Evolutionary conservation across 1,139 yeast species (phyloP).

Genomic region (Kodamaea sp.): DNA sequence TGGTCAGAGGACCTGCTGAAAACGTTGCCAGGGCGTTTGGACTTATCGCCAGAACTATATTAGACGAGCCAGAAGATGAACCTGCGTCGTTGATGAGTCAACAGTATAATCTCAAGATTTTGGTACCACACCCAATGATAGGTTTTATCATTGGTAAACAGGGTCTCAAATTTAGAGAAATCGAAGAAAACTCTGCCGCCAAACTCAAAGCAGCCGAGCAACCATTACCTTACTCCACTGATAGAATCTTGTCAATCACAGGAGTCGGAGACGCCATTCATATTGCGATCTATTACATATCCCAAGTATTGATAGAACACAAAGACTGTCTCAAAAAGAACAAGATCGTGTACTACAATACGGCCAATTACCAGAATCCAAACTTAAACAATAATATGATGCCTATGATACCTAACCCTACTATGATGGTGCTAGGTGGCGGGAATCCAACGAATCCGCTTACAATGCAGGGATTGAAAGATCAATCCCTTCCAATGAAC

Average conservation of each 20-base stretch:
- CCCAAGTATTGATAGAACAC: conserved; percentile 65
- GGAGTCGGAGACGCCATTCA: conserved; percentile 91
- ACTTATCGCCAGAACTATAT: conserved; percentile 63
- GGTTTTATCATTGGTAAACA: conserved; percentile 83
- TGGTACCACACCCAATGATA: conserved; percentile 80
- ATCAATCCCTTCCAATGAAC: conserved; percentile 15
- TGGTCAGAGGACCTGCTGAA: conserved; percentile 76
- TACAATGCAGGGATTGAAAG: conserved; percentile 20
- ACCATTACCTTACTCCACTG: conserved; percentile 77
- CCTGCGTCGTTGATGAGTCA: conserved; percentile 59
- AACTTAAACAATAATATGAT: conserved; percentile 18
- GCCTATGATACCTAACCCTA: conserved; percentile 19
- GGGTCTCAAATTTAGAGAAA: conserved; percentile 75
- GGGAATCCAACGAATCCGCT: conserved; percentile 14
- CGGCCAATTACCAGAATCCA: conserved; percentile 49
- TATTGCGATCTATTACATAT: conserved; percentile 75
- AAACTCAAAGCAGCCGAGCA: conserved; percentile 75
- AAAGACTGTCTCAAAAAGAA: conserved; percentile 51
- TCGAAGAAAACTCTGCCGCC: conserved; percentile 84
- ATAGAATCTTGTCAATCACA: conserved; percentile 65
- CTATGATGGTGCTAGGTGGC: conserved; percentile 21
- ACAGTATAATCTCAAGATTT: conserved; percentile 57
- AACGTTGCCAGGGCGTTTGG: conserved; percentile 85
- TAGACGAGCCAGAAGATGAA: conserved; percentile 67
- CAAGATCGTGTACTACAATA: conserved; percentile 63